Base-by-base conservation (phyloP, 2,329 filamentous ascomycete species). In the Hypoxylon sp. region DNA sequence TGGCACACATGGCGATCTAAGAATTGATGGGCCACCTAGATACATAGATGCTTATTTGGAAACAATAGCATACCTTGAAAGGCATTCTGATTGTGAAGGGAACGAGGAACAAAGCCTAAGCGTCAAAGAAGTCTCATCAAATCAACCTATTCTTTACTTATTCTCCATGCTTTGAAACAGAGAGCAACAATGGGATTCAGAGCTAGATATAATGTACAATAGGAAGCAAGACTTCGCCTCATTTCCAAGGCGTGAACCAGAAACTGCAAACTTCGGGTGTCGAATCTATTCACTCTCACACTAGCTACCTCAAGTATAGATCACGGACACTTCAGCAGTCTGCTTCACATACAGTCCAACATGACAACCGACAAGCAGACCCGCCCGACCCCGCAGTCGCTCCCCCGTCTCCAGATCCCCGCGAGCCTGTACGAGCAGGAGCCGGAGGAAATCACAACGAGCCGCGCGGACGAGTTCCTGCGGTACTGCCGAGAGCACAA, bases 391-490 rank as follows among this genome's bases (percentile, higher is more conserved):
- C 57, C 48, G 1, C 48, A 60, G 17, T 48, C 47, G 2, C 57
- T 63, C 10, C 60, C 57, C 1, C 42, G 11, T 9, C 54, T 63
- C 9, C 40, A 1, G 3, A 60, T 63, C 13, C 60, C 60, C 7
- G 4, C 6, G 2, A 3, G 15, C 1, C 38, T 37, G 3, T 20
- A 33, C 26, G 20, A 40, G 17, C 8, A 26, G 1, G 35, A 47
- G 15, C 61, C 61, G 6, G 58, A 63, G n/a, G 61, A 63, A 29
- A 63, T 63, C n/a, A 58, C 61, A 0, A 37, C 13, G 15, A 53
- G 40, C 2, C 54, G 58, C 2, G 50, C 45, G 4, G 48, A 48
- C 1, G 31, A 18, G 2, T 63, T 63, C 38, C 27, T 63, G 1
- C 5, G 24, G 2, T 58, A 27, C 41, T 61, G 58, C 20, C 10